Evolutionary conservation across 2,329 filamentous ascomycete genomes (phyloP).

Genomic region (Exserohilum turcica): DNA sequence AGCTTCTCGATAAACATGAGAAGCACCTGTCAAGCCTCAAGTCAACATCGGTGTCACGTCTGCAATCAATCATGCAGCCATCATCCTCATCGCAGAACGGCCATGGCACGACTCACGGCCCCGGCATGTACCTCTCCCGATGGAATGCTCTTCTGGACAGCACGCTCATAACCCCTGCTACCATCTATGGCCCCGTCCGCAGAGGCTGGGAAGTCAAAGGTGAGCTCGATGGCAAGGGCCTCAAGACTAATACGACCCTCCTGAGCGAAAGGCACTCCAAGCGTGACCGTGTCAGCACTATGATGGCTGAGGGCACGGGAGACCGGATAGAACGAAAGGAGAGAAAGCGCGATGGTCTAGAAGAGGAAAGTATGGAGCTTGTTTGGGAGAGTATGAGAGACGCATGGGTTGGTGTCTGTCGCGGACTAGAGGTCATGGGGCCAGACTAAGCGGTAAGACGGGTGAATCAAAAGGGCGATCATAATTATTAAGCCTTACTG

Average conservation of each 20-base stretch:
- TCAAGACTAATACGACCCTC: slow-evolving; percentile 31
- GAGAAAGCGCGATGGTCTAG: slow-evolving; percentile 37
- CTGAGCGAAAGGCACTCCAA: slow-evolving; percentile 16
- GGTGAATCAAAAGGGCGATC: no score
- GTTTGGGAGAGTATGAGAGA: slow-evolving; percentile 42
- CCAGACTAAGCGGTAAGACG: no score
- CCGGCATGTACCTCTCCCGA: slow-evolving; percentile 72
- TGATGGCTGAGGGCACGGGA: slow-evolving; percentile 33
- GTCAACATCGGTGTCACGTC: slow-evolving; percentile 48
- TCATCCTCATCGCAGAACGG: slow-evolving; percentile 9
- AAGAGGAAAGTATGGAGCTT: slow-evolving; percentile 35
- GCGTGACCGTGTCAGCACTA: slow-evolving; percentile 15
- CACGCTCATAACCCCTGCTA: slow-evolving; percentile 69
- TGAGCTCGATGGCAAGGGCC: slow-evolving; percentile 42
- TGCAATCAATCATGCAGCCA: slow-evolving; percentile 60
- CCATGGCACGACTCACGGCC: slow-evolving; percentile 59
- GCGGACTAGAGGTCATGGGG: slow-evolving; percentile 44
- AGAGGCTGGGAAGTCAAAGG: slow-evolving; percentile 48
- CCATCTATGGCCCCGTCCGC: slow-evolving; percentile 59
- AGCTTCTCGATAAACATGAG: slow-evolving; percentile 64
- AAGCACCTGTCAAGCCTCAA: slow-evolving; percentile 57
- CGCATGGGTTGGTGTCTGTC: slow-evolving; percentile 42
- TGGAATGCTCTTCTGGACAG: slow-evolving; percentile 75
- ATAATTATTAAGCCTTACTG: no score
- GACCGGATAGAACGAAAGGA: slow-evolving; percentile 37